Percentiles rank a stretch among this genome's conserved stretches.
phyloP scores from a whole-genome alignment of 352 stramenopile species.

The Globisporangium paroecandrum region DNA sequence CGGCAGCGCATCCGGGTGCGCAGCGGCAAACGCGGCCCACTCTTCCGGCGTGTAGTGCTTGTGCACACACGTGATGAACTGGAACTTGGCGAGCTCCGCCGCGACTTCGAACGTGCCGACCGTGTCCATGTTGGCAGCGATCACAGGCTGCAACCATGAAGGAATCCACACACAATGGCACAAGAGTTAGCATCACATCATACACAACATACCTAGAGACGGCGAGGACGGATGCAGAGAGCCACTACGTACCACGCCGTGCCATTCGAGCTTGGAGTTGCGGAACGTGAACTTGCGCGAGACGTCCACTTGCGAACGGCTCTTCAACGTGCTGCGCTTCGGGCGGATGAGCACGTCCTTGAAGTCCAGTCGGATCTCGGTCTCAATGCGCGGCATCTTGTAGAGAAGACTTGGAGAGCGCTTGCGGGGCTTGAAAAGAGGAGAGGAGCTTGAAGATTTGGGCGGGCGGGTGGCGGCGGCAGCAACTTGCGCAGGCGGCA shows the following conservation, averaged over 20 bases:
- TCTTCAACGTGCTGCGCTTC: slow-evolving; percentile 90
- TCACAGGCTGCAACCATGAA: slow-evolving; percentile 54
- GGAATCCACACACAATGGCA: background rate
- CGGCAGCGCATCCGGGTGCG: slow-evolving; percentile 50
- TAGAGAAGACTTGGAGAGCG: background rate
- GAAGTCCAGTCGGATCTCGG: slow-evolving; percentile 90
- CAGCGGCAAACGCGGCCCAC: slow-evolving; percentile 52
- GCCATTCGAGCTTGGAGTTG: slow-evolving; percentile 77
- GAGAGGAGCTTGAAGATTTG: background rate
- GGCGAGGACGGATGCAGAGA: slow-evolving; percentile 2
- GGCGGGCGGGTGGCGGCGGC: slow-evolving; percentile 7
- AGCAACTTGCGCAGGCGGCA: slow-evolving; percentile 28
- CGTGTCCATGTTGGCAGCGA: slow-evolving; percentile 92
- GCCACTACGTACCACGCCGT: slow-evolving; percentile 48
- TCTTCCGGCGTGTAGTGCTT: slow-evolving; percentile 87
- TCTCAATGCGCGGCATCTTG: slow-evolving; percentile 87
- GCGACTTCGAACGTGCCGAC: slow-evolving; percentile 91
- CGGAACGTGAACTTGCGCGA: slow-evolving; percentile 66
- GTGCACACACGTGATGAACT: slow-evolving; percentile 89
- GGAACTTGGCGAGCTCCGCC: slow-evolving; percentile 63
- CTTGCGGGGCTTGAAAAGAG: background rate
- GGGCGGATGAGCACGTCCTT: slow-evolving; percentile 94
- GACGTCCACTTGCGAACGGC: slow-evolving; percentile 79
- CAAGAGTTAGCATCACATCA: slow-evolving; percentile 1
- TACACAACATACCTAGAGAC: background rate